phyloP scores from a whole-genome alignment of 1,284 basidiomycete species.

The Phylloboletellus chloephorus region DNA sequence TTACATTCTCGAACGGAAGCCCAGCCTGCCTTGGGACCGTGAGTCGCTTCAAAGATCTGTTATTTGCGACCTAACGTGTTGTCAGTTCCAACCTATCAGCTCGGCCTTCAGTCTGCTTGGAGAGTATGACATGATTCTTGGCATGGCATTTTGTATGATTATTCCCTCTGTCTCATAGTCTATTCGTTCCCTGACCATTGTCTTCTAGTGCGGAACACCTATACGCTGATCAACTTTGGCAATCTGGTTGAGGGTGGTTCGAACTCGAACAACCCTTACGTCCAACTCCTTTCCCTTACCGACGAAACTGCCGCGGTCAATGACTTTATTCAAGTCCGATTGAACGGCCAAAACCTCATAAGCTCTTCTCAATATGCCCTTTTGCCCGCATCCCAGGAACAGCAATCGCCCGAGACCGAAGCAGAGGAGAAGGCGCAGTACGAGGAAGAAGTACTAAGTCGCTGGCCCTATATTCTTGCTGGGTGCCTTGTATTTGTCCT shows the following conservation, averaged over 20 bases:
- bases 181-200: slow-evolving; percentile 7
- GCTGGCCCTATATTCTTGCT: slow-evolving; percentile 70
- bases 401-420: slow-evolving; percentile 57
- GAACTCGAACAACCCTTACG: slow-evolving; percentile 41
- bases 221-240: slow-evolving; percentile 56
- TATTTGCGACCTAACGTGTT: slow-evolving; percentile 5
- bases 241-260: slow-evolving; percentile 44
- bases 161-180: background rate
- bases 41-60: slow-evolving; percentile 27
- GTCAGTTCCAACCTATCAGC: slow-evolving; percentile 75
- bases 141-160: slow-evolving; percentile 69
- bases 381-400: slow-evolving; percentile 54
- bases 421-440: slow-evolving; percentile 67
- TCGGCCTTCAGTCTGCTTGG: slow-evolving; percentile 71
- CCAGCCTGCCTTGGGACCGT: slow-evolving; percentile 65
- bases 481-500: slow-evolving; percentile 55
- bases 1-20: slow-evolving; percentile 50
- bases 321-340: slow-evolving; percentile 53
- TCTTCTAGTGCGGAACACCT: slow-evolving; percentile 61
- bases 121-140: slow-evolving; percentile 75
- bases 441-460: slow-evolving; percentile 63
- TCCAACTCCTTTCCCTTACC: slow-evolving; percentile 53
- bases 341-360: slow-evolving; percentile 45
- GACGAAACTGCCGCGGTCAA: slow-evolving; percentile 38
- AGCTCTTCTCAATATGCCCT: slow-evolving; percentile 47